Percentiles rank a stretch among this genome's conserved stretches.
These are phyloP conservation scores for Aspergillus quadricinctus DNA, from an alignment of 2,329 filamentous ascomycete species.

Conservation along the genomic window DNA sequence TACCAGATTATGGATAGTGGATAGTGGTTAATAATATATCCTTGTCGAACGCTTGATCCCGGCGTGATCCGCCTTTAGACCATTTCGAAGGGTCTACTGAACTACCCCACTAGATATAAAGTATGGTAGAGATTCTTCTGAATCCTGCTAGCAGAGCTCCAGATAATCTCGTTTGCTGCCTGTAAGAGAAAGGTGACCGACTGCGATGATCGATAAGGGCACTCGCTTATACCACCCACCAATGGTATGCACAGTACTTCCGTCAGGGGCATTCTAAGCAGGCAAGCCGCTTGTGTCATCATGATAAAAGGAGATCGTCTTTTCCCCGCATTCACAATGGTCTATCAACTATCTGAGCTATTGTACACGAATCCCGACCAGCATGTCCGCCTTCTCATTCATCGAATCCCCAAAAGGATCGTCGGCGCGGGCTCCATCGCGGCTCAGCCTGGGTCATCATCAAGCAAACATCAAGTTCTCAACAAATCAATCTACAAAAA, in stretches of 20 bases:
- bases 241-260: background rate
- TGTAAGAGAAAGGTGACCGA: too few relatives aligned
- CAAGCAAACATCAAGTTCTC: background rate
- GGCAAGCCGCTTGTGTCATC: background rate
- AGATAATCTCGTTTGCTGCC: too few relatives aligned
- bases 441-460: background rate
- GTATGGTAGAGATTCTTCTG: too few relatives aligned
- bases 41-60: background rate
- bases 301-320: background rate
- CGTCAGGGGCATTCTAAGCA: background rate
- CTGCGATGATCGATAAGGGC: too few relatives aligned
- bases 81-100: background rate
- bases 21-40: background rate
- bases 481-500: background rate
- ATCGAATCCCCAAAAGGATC: background rate
- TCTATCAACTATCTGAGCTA: background rate
- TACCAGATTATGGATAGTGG: background rate
- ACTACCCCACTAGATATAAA: background rate
- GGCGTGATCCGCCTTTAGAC: too few relatives aligned
- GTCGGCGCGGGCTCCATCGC: background rate
- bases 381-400: too few relatives aligned
- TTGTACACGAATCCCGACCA: background rate
- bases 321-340: background rate
- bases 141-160: too few relatives aligned
- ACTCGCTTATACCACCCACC: background rate